Evolutionary conservation across 2,329 filamentous ascomycete species (phyloP), one percentile per base, ranked within the genome.

Genomic region (Scortechinia acanthostroma): DNA sequence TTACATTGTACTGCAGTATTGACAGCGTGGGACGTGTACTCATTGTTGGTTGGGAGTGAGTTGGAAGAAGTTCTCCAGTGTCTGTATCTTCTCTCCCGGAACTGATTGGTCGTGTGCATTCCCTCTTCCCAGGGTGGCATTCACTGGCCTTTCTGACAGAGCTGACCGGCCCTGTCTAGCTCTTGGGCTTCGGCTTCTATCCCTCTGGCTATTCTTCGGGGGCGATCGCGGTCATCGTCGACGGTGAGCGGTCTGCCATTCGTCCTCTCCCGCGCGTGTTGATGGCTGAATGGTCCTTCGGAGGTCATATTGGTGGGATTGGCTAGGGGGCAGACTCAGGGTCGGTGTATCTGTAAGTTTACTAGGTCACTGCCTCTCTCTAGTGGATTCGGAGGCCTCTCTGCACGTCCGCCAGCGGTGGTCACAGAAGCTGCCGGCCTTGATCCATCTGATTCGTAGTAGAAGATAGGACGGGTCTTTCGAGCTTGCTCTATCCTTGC

Each of bases 1-100:
- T 30, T 30, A n/a, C n/a, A n/a, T 30, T 30, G 25, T 30, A n/a
- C 25, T 30, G 25, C n/a, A 30, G n/a, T 30, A 30, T 30, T 30
- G 25, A 30, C n/a, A 30, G n/a, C n/a, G 25, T 30, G n/a, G 25
- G 25, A n/a, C n/a, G 25, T n/a, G 10, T 30, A 30, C 25, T 30
- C n/a, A 30, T 30, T 30, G n/a, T 30, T 30, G 25, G n/a, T n/a
- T n/a, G 25, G 25, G 25, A n/a, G 25, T 30, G 25, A 30, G 25
- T 30, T 30, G 10, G n/a, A 30, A 30, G 25, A 30, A n/a, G 25
- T 30, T 30, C n/a, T 10, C 10, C 10, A n/a, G 10, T 30, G 25
- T 10, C n/a, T 30, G 25, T 30, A n/a, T 30, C 10, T 30, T 30
- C 10, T 30, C n/a, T n/a, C 25, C 25, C n/a, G 25, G 25, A 30